Base-by-base conservation (phyloP, 352 stramenopile genomes). In the Phytophthora hybrid region DNA sequence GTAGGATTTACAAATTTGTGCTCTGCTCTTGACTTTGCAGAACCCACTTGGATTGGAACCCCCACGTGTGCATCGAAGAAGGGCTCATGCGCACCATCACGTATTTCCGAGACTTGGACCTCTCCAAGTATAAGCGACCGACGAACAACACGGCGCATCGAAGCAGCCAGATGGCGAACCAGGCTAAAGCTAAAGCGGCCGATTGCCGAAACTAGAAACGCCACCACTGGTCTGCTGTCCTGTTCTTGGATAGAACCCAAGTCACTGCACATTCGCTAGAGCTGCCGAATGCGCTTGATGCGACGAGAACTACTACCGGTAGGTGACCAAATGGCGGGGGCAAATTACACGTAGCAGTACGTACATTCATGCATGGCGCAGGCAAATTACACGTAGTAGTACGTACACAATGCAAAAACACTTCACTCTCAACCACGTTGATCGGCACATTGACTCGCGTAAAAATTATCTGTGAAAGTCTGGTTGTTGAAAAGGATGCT, bases 1-100 rank as follows among this genome's bases (percentile, higher is more conserved):
- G 21, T 29, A 37, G 21, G 23, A 19, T 69, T 19, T 53, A 61
- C 71, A 34, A 65, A 46, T 62, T 8, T 69, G n/a, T 67, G 4
- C n/a, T 44, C 55, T 75, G 23, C 41, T 69, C 57, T 58, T 13
- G 31, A 52, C 62, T n/a, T 63, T 67, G 14, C 52, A 93, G 85
- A 69, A 72, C 77, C 41, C 87, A 98, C 56, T 78, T 99, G 34
- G 86, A 91, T 52, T 99, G 98, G 98, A 84, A 88, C 34, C 98
- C 98, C 3, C 82, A 82, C 21, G 93, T 99, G n/a, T 86, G 79
- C 10, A 95, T 99, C 6, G 90, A 98, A 71, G 88, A 98, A 63
- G 98, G 98, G 6, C 78, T 99, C 16, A 83, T 85, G 65, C 94
- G 98, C 59, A 99, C 98, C 18, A 99, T 99, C 79, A 87, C 93